Evolutionary conservation across 495 filamentous ascomycete genomes (phyloP).

Genomic region (Trichodelitschia bisporula): DNA sequence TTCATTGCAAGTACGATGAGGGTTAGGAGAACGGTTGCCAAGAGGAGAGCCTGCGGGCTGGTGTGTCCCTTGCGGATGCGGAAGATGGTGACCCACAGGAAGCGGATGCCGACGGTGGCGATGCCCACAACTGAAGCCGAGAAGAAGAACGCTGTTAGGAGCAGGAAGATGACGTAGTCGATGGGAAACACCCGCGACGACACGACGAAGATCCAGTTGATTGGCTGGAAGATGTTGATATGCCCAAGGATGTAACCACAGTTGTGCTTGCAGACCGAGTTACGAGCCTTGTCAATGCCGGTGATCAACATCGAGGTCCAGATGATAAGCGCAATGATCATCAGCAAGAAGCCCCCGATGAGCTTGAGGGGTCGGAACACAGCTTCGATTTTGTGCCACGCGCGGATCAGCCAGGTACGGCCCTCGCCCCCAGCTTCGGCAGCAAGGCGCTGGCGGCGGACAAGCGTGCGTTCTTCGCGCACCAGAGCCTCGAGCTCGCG

Average conservation of each 20-base stretch:
- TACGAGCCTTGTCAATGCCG: slow-evolving; percentile 83
- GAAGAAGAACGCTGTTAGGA: slow-evolving; percentile 70
- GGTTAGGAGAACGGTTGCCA: slow-evolving; percentile 74
- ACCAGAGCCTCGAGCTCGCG: slow-evolving; percentile 68
- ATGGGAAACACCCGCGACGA: slow-evolving; percentile 69
- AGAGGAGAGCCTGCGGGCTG: slow-evolving; percentile 72
- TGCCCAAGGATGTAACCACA: slow-evolving; percentile 90
- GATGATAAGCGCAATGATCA: slow-evolving; percentile 42
- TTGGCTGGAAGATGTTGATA: slow-evolving; percentile 79
- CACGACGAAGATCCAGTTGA: slow-evolving; percentile 75
- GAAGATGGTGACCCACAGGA: slow-evolving; percentile 85
- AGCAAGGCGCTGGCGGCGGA: slow-evolving; percentile 67
- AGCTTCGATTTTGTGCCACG: slow-evolving; percentile 55
- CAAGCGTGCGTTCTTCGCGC: slow-evolving; percentile 76
- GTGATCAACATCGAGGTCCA: slow-evolving; percentile 91
- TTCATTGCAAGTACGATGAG: slow-evolving; percentile 75
- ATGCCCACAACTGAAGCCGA: slow-evolving; percentile 65
- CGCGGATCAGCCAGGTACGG: slow-evolving; percentile 37
- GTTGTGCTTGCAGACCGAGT: slow-evolving; percentile 69
- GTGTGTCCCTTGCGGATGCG: slow-evolving; percentile 72
- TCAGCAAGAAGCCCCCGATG: slow-evolving; percentile 52
- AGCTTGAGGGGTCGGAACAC: slow-evolving; percentile 67
- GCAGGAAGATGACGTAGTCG: slow-evolving; percentile 70
- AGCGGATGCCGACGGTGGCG: slow-evolving; percentile 69
- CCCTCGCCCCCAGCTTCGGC: slow-evolving; percentile 56